Evolutionary conservation across 2,329 filamentous ascomycete species (phyloP), one percentile per base, ranked within the genome.

Genomic region (Apiospora arundinis): DNA sequence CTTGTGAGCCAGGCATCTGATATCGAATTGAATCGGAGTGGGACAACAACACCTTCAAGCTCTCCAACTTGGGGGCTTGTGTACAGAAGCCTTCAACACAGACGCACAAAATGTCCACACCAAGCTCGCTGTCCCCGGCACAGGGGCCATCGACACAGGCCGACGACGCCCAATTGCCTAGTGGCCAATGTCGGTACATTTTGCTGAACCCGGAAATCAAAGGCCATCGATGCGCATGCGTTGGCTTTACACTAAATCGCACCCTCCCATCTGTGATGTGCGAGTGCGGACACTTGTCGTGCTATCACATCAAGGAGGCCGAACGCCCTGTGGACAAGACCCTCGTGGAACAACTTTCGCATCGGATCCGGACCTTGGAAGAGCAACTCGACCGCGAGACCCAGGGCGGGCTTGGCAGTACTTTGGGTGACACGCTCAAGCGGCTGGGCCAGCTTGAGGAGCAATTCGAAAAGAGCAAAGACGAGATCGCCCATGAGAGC

Each of bases 181-280:
- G 85, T 74, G 89, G 89, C 44, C 87, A 89, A 75, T 91, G 89
- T 74, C 87, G 88, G 72, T 90, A 88, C 75, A 90, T 91, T 73
- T 78, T 91, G 42, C 82, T 88, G 40, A 83, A 87, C 70, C 87
- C 88, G 7, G 87, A 88, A 75, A 82, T 89, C 77, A 88, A 86
- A 74, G 88, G 88, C 69, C 84, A 88, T 71, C 86, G 89, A 60
- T 91, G 89, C 78, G 88, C 85, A 63, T 91, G 89, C 75, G 86
- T 88, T 73, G 83, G 85, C 72, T 91, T 91, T 78, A 85, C 85
- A 5, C 83, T 87, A 71, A 90, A 89, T 78, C 83, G 82, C 68
- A 77, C 82, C n/a, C 81, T 87, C 14, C 88, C 88, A 0, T 85
- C 88, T 48, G 86, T 87, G 69, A 85, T 81, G 25, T 91, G 89